Conservation (phyloP, 75 land plant genomes). For the Adiantum capillusveneris region DNA sequence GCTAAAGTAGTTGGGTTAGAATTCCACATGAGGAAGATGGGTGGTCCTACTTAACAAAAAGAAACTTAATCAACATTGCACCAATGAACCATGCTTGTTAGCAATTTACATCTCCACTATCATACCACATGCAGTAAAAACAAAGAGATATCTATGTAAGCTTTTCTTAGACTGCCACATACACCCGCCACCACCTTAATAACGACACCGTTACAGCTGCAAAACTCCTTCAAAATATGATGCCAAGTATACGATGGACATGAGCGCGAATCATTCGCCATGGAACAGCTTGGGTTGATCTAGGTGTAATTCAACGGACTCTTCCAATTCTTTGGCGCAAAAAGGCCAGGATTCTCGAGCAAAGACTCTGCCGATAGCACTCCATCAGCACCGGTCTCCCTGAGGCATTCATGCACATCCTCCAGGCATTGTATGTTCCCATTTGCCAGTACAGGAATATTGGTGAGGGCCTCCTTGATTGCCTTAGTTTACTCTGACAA, state of each 20-base stretch:
- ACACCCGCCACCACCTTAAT: too few relatives aligned
- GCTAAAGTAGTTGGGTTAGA: too few relatives aligned
- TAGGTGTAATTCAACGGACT: slow-evolving; percentile 5
- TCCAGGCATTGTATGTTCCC: slow-evolving; percentile 85
- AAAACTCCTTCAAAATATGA: slow-evolving; percentile 76
- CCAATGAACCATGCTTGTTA: too few relatives aligned
- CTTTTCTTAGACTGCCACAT: too few relatives aligned
- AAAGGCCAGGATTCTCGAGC: slow-evolving; percentile 97
- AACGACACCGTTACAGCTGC: too few relatives aligned
- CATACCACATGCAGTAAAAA: too few relatives aligned
- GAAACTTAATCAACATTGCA: too few relatives aligned
- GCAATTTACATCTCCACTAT: too few relatives aligned
- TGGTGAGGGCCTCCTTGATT: slow-evolving; percentile 63
- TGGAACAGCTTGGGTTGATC: slow-evolving; percentile 74
- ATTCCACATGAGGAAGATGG: too few relatives aligned
- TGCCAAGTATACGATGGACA: slow-evolving; percentile 86
- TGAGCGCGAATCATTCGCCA: slow-evolving; percentile 88
- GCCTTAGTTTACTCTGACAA: slow-evolving; percentile 73
- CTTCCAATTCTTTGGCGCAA: slow-evolving; percentile 37
- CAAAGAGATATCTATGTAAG: too few relatives aligned
- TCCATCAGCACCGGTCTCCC: slow-evolving; percentile 83
- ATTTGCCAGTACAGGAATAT: slow-evolving; percentile 96
- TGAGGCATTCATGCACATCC: slow-evolving; percentile 70
- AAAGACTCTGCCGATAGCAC: slow-evolving; percentile 92
- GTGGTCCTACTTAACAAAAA: too few relatives aligned